Conservation (phyloP, 441 rosid species). For the Rhodomyrtus psidioides region DNA sequence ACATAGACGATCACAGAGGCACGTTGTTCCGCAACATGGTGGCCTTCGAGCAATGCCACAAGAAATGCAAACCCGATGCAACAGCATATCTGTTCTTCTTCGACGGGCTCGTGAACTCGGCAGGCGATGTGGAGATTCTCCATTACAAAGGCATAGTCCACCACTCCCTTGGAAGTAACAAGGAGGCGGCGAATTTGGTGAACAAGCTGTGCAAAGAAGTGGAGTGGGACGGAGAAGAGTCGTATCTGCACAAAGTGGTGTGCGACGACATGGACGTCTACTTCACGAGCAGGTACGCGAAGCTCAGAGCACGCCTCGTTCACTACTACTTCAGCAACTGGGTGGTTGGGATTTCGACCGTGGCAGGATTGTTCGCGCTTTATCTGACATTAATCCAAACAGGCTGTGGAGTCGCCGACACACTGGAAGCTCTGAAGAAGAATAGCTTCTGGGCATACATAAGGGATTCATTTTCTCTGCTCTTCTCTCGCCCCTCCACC, state of each 20-base stretch:
- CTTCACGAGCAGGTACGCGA: neutral
- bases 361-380: neutral
- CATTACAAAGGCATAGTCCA: neutral
- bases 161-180: neutral
- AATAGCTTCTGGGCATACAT: neutral
- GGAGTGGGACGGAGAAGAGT: neutral
- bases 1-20: neutral
- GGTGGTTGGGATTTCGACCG: neutral
- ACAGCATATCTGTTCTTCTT: neutral
- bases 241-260: neutral
- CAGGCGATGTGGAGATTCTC: neutral
- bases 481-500: neutral
- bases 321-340: neutral
- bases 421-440: neutral
- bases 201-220: neutral
- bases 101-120: neutral
- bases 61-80: neutral
- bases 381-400: neutral
- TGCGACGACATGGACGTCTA: neutral
- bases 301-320: neutral
- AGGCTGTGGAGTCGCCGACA: neutral
- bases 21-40: neutral
- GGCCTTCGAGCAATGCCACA: neutral
- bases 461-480: neutral
- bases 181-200: neutral